Conservation (phyloP, 106 monocot species). For the Dioscorea zingiberensis region DNA sequence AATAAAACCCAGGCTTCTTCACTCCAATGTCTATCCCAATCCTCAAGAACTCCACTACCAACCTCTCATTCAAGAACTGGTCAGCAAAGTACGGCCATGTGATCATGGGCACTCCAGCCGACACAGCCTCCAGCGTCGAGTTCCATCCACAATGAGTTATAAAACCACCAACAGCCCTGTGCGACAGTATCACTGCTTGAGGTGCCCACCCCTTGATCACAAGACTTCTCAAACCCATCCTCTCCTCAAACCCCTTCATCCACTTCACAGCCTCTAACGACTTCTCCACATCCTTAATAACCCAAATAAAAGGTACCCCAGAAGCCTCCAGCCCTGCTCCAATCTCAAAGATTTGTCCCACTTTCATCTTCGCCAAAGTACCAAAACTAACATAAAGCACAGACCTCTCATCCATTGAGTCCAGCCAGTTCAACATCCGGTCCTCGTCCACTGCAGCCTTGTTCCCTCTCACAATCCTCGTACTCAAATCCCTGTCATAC, state of each 20-base stretch:
- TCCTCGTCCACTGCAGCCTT: constrained; percentile 20
- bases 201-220: constrained; percentile 63
- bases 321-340: constrained; percentile 48
- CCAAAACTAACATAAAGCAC: constrained; percentile 58
- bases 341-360: constrained; percentile 42
- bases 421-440: constrained; percentile 31
- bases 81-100: constrained; percentile 46
- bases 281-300: constrained; percentile 27
- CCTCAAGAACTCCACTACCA: constrained; percentile 35
- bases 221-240: constrained; percentile 15
- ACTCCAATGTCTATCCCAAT: constrained; percentile 29
- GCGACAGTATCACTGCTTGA: constrained; percentile 48
- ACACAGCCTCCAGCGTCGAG: constrained; percentile 43
- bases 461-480: constrained; percentile 27
- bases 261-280: constrained; percentile 23
- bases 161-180: constrained; percentile 42
- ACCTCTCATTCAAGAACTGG: constrained; percentile 44
- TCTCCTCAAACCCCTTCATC: constrained; percentile 32
- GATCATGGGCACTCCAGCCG: constrained; percentile 34
- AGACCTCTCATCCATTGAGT: constrained; percentile 21
- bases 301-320: constrained; percentile 49
- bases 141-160: constrained; percentile 77
- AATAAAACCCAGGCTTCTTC: neutral
- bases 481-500: constrained; percentile 10
- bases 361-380: constrained; percentile 2